A percentile compares a stretch with the other conserved stretches of the same genome.
These are phyloP conservation scores for Penicillium concentricum DNA, from an alignment of 2,329 filamentous ascomycete species.

Conservation along the genomic window DNA sequence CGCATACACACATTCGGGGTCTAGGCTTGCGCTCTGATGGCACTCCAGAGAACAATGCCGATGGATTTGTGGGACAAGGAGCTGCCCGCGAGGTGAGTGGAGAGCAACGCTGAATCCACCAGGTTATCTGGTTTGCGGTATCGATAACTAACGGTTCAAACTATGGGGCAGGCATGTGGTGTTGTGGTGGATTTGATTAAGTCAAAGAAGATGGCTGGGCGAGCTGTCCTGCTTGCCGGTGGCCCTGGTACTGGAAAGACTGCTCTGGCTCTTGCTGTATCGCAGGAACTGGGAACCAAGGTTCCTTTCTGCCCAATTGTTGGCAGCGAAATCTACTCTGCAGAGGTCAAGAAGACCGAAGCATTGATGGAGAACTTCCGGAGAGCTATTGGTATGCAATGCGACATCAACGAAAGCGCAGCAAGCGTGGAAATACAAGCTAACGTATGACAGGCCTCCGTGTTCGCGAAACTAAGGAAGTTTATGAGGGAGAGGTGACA, in stretches of 20 bases:
- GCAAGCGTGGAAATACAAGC: not conserved
- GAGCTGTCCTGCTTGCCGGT: constrained; percentile 88
- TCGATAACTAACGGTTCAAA: constrained; percentile 12
- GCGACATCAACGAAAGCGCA: not conserved
- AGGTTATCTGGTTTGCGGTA: not conserved
- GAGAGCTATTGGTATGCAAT: constrained; percentile 74
- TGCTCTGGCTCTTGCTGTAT: constrained; percentile 89
- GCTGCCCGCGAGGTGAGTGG: constrained; percentile 78
- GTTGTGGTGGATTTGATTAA: constrained; percentile 94
- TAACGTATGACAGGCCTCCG: constrained; percentile 61
- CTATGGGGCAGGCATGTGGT: constrained; percentile 70
- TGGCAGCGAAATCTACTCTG: constrained; percentile 95
- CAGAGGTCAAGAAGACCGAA: constrained; percentile 99
- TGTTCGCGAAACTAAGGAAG: constrained; percentile 97
- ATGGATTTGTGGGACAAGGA: constrained; percentile 87
- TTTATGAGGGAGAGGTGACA: constrained; percentile 98
- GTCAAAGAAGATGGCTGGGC: constrained; percentile 95
- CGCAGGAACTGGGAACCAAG: constrained; percentile 95
- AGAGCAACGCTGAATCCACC: constrained; percentile 2
- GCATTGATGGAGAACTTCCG: constrained; percentile 99
- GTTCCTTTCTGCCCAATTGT: constrained; percentile 98
- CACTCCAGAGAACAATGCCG: constrained; percentile 72
- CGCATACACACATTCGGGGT: constrained; percentile 97
- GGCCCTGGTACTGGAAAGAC: constrained; percentile 97
- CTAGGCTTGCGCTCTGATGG: constrained; percentile 85